Conservation (phyloP, 2,329 filamentous ascomycete genomes). For the Nannizziopsis arthrosporioides region DNA sequence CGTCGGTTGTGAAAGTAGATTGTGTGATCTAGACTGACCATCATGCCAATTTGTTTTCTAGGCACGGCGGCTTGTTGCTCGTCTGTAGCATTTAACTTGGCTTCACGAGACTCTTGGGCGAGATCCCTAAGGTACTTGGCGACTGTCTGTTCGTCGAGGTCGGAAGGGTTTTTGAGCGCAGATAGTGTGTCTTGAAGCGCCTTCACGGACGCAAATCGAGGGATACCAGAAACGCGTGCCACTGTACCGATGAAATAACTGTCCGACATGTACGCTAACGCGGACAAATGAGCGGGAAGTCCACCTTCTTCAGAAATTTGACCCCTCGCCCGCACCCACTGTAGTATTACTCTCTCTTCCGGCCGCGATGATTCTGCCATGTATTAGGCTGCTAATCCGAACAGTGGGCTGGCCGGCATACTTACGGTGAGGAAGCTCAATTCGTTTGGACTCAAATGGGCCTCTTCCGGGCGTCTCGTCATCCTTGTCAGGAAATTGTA, state of each 20-base stretch:
- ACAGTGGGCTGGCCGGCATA: not conserved
- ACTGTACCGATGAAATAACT: slow-evolving; percentile 89
- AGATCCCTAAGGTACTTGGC: slow-evolving; percentile 31
- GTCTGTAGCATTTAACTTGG: slow-evolving; percentile 14
- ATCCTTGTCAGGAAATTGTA: slow-evolving; percentile 35
- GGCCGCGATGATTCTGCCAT: slow-evolving; percentile 33
- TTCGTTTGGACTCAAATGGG: slow-evolving; percentile 49
- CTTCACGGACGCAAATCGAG: slow-evolving; percentile 52
- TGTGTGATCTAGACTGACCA: slow-evolving; percentile 41
- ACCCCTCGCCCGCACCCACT: slow-evolving; percentile 44
- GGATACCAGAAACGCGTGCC: slow-evolving; percentile 65
- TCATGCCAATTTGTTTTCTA: slow-evolving; percentile 37
- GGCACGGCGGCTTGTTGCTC: not conserved
- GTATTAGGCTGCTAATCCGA: not conserved
- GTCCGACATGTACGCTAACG: slow-evolving; percentile 87
- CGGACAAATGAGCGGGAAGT: slow-evolving; percentile 68
- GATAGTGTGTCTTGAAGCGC: slow-evolving; percentile 32
- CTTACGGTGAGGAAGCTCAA: slow-evolving; percentile 46
- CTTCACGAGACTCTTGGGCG: slow-evolving; percentile 33
- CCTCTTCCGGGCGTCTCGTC: slow-evolving; percentile 23
- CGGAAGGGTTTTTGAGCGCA: slow-evolving; percentile 33
- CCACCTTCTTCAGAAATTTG: slow-evolving; percentile 62
- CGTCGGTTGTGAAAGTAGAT: slow-evolving; percentile 43
- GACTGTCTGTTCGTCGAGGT: slow-evolving; percentile 33
- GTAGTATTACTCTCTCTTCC: slow-evolving; percentile 55